Base-by-base conservation (phyloP, 257 asterid genomes). In the Fraxinus anomala region DNA sequence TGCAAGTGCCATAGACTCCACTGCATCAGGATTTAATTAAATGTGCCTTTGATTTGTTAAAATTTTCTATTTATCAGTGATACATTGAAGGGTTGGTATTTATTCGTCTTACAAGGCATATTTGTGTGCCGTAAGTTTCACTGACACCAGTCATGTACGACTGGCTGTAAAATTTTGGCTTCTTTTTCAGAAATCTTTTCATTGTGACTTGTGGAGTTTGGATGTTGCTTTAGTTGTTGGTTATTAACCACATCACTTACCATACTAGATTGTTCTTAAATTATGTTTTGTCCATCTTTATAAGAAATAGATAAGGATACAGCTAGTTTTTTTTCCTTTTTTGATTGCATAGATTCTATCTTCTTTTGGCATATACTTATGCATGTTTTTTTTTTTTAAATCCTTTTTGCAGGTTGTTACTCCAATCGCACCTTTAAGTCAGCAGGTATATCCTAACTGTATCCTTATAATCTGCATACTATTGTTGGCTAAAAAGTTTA, bases 401-500 rank as follows among this genome's bases (percentile, higher is more conserved):
- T 90, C 49, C 56, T 81, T 82, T 56, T 81, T 90, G 88, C 88
- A 95, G 99, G 99, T 95, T 85, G 99, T 95, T 84, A 95, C 99
- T 72, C 99, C 99, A 67, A 88, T 95, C 72, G 99, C 99, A 21
- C 99, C 99, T 78, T 83, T 95, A 80, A 95, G 99, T 86, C 98
- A 95, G 83, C 99, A 95, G 99, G 99, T 95, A 95, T 71, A 74
- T 75, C 69, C 71, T 77, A 54, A 68, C 33, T 54, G 26, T 34
- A 14, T 70, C 31, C 42, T 81, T 39, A 28, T 72, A 24, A 70
- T 65, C 10, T 75, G 26, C 69, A 26, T 26, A 63, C 12, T 23
- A 63, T 63, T 23, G 69, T 77, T n/a, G 66, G 17, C 49, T n/a
- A 36, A 73, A 54, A 1, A 72, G 63, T 26, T 59, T 21, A 59